Conservation (phyloP, 2,329 filamentous ascomycete species). For the Lasiodiplodia gonubiensis region DNA sequence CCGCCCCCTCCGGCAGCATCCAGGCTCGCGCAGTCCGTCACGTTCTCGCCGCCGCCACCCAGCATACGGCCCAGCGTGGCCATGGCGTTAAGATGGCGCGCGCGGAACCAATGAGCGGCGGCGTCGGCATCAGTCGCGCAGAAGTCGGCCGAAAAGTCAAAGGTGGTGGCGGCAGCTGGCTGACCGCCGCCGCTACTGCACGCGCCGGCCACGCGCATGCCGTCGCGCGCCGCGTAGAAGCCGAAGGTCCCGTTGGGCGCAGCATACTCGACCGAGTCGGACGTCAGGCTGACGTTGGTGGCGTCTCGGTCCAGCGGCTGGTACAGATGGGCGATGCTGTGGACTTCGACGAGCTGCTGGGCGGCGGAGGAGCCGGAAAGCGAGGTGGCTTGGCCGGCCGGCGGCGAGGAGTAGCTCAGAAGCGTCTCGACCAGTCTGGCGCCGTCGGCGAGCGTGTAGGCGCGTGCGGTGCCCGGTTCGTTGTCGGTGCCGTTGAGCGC, state of each 20-base stretch:
- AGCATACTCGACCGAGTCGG: conserved; percentile 31
- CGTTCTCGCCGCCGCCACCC: conserved; percentile 33
- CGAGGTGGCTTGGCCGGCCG: background rate
- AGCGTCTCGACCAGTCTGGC: conserved; percentile 21
- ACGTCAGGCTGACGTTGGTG: conserved; percentile 29
- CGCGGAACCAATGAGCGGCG: conserved; percentile 32
- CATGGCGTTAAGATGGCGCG: conserved; percentile 33
- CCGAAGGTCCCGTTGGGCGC: conserved; percentile 32
- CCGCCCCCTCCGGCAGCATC: background rate
- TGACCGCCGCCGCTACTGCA: conserved; percentile 31
- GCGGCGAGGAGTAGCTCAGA: conserved; percentile 32
- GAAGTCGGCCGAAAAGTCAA: conserved; percentile 36
- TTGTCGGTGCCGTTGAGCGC: conserved; percentile 21
- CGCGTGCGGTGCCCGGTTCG: conserved; percentile 19
- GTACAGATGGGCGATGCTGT: conserved; percentile 29
- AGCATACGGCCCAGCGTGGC: conserved; percentile 33
- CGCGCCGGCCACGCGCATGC: conserved; percentile 33
- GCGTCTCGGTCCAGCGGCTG: conserved; percentile 13
- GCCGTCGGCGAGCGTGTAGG: conserved; percentile 17
- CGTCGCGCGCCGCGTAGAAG: conserved; percentile 35
- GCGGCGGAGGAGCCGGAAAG: conserved; percentile 20
- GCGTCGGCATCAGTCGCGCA: conserved; percentile 34
- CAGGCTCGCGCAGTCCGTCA: conserved; percentile 33
- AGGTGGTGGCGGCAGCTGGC: conserved; percentile 29
- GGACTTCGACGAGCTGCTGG: conserved; percentile 34